phyloP scores from a whole-genome alignment of 805 yeast genomes.

The Saccharomycopsis sp. region DNA sequence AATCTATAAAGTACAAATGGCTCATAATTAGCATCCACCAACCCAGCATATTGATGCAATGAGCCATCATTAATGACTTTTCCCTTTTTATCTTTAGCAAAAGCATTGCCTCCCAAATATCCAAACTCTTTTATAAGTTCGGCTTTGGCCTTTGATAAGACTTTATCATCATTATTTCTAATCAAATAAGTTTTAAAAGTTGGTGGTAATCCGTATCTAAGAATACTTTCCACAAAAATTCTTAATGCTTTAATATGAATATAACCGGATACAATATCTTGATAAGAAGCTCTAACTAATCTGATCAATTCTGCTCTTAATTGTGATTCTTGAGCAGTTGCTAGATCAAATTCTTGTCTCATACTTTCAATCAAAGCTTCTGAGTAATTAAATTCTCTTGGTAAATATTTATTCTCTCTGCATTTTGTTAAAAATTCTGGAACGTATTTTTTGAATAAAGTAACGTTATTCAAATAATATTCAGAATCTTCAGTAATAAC shows the following conservation, averaged over 20 bases:
- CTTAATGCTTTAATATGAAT: conserved; percentile 82
- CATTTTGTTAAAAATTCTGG: conserved; percentile 58
- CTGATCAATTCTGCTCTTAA: conserved; percentile 70
- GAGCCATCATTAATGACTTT: conserved; percentile 51
- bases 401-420: conserved; percentile 83
- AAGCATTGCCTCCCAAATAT: conserved; percentile 86
- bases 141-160: conserved; percentile 47
- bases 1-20: conserved; percentile 83
- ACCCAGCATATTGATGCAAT: conserved; percentile 77
- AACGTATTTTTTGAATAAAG: conserved; percentile 74
- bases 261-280: conserved; percentile 80
- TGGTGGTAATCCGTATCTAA: conserved; percentile 96
- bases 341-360: conserved; percentile 69
- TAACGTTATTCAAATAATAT: conserved; percentile 61
- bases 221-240: conserved; percentile 82
- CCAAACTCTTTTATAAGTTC: conserved; percentile 71
- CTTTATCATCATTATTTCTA: conserved; percentile 30
- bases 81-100: conserved; percentile 56
- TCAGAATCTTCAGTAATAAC: conserved; percentile 65
- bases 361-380: conserved; percentile 63
- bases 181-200: conserved; percentile 53
- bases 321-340: conserved; percentile 63
- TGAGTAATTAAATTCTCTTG: conserved; percentile 84
- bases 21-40: conserved; percentile 92
- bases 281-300: conserved; percentile 79